Conservation (phyloP, 2,329 filamentous ascomycete species). For the Alternaria conjuncta region DNA sequence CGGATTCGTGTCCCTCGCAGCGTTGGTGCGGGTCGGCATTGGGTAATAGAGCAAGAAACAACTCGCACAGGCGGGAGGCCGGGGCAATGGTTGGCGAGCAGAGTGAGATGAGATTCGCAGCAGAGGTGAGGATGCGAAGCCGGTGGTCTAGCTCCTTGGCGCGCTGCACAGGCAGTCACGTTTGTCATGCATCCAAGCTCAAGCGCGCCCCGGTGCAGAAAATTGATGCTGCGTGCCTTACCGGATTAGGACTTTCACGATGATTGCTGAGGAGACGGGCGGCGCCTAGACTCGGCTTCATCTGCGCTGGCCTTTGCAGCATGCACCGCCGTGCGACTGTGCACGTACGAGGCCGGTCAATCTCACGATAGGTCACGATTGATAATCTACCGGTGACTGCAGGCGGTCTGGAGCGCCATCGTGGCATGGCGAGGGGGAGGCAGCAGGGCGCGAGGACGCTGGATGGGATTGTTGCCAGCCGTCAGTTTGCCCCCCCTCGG, state of each 20-base stretch:
- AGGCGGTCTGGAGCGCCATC: constrained; percentile 7
- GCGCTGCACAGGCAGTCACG: constrained; percentile 25
- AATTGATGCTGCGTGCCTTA: constrained; percentile 36
- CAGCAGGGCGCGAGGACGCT: neutral
- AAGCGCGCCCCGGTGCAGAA: constrained; percentile 29
- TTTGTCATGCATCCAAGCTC: constrained; percentile 28
- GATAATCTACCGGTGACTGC: constrained; percentile 15
- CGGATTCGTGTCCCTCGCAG: constrained; percentile 40
- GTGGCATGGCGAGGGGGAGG: neutral
- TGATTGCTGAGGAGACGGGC: constrained; percentile 27
- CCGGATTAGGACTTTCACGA: constrained; percentile 45
- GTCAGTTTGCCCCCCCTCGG: neutral
- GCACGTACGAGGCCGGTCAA: constrained; percentile 17
- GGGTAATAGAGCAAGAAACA: constrained; percentile 30
- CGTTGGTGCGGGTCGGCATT: constrained; percentile 39
- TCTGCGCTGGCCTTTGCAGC: constrained; percentile 19
- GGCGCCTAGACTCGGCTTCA: constrained; percentile 31
- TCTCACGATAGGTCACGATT: constrained; percentile 19
- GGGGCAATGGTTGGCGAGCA: constrained; percentile 28
- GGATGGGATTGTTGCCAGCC: neutral
- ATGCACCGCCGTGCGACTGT: constrained; percentile 14
- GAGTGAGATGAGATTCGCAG: constrained; percentile 21
- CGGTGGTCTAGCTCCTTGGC: constrained; percentile 25
- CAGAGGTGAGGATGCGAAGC: constrained; percentile 30
- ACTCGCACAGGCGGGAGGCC: constrained; percentile 27